Conservation (phyloP, 495 filamentous ascomycete genomes). For the Penicillium coffeae region DNA sequence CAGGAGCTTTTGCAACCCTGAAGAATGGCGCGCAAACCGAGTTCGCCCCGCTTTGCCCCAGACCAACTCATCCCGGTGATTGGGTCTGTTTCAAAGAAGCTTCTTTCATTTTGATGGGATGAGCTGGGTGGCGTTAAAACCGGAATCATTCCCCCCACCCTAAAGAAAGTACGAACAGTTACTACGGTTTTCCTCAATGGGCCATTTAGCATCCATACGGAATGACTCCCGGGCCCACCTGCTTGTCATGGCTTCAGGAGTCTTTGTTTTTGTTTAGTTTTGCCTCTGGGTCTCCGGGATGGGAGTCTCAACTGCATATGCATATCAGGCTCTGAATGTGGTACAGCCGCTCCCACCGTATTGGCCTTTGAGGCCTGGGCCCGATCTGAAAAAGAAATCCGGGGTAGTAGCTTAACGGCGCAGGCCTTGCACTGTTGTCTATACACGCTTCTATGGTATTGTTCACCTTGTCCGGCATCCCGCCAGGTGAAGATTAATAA, state of each 20-base stretch:
- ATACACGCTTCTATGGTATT: too few relatives aligned
- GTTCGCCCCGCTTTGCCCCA: neutral
- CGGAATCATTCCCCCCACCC: conserved; percentile 15
- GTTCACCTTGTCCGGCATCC: too few relatives aligned
- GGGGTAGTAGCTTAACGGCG: too few relatives aligned
- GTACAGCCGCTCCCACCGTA: neutral
- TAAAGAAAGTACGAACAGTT: conserved; percentile 21
- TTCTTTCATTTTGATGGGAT: conserved; percentile 19
- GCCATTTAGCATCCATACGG: neutral
- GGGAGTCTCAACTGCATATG: conserved; percentile 9
- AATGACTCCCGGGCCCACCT: neutral
- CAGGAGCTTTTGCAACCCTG: too few relatives aligned
- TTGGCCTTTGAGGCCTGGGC: neutral
- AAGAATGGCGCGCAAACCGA: neutral
- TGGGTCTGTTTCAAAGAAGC: conserved; percentile 23
- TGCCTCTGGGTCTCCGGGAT: conserved; percentile 3
- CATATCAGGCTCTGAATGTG: conserved; percentile 3
- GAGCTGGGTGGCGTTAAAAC: conserved; percentile 25
- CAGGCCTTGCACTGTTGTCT: too few relatives aligned
- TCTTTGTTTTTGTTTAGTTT: neutral
- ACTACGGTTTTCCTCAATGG: conserved; percentile 7
- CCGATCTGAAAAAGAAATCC: neutral
- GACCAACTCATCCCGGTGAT: conserved; percentile 10
- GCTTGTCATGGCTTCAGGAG: conserved; percentile 1
- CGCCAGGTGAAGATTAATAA: too few relatives aligned